These are phyloP conservation scores for Rhododendron henanense DNA, from an alignment of 148 eudicot species.

Conservation along the genomic window DNA sequence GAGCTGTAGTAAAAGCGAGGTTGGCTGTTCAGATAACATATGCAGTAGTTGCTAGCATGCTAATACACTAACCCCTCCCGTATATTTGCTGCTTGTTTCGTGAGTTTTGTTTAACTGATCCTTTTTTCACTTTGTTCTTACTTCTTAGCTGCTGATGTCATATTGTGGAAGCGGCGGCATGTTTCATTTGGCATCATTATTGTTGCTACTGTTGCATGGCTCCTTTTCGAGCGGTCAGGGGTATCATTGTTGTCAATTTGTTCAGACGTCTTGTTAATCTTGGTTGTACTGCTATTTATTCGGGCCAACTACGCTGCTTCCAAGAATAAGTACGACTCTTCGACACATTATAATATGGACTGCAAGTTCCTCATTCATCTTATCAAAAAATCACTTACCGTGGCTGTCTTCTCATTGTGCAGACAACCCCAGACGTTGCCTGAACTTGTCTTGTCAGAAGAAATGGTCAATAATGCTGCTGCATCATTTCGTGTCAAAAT, in stretches of 20 bases:
- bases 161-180: conserved; percentile 70
- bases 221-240: conserved; percentile 72
- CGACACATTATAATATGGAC: not conserved
- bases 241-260: conserved; percentile 65
- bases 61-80: not conserved
- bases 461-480: conserved; percentile 85
- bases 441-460: conserved; percentile 87
- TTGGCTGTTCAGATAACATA: not conserved
- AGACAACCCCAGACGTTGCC: conserved; percentile 73
- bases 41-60: not conserved
- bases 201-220: conserved; percentile 82
- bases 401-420: conserved; percentile 21
- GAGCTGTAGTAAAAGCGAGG: not conserved
- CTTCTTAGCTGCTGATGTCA: conserved; percentile 77
- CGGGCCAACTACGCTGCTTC: conserved; percentile 66
- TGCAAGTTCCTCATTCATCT: not conserved
- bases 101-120: not conserved
- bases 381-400: not conserved
- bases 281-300: conserved; percentile 63
- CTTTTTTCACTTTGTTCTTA: conserved; percentile 25
- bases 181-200: conserved; percentile 65
- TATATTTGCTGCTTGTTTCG: not conserved
- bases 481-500: conserved; percentile 92
- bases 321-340: conserved; percentile 47
- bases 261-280: conserved; percentile 75